Evolutionary conservation across 805 yeast species (phyloP), one percentile per base, ranked within the genome.

Genomic region (Naumovozyma castellii): DNA sequence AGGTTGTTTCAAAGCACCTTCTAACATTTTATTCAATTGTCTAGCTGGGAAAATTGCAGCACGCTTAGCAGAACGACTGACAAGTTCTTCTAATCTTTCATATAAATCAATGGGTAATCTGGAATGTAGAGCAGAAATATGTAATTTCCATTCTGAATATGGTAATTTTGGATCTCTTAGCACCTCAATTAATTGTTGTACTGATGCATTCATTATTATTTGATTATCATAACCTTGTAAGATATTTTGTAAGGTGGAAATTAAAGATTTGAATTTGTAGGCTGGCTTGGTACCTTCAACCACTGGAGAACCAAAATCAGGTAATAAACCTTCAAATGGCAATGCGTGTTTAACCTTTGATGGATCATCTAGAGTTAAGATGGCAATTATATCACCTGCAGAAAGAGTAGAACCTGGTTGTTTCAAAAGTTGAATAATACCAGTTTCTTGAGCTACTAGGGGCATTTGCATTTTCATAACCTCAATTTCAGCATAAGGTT

Each of bases 401-500:
- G 77, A 76, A 43, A 92, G 82, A 19, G 94, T 86, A n/a, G 97
- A 82, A 39, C 99, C 99, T 8, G 98, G 97, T 68, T 92, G 98
- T 65, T 92, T 90, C 59, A 92, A 78, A 33, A 87, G 69, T 68
- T 90, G 97, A 39, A 88, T 84, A 43, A 75, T 71, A 73, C 99
- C 99, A 55, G 84, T 82, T 63, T 90, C 98, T 63, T 80, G 85
- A 16, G 97, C 90, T 56, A 88, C 69, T 54, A 92, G 73, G 37
- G 98, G 97, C 97, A 92, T 92, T 66, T 88, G 87, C 98, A 92
- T 92, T 67, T 92, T 92, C 99, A 92, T 92, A 50, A 92, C 98
- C 68, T 92, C 99, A 42, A 92, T 96, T 68, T 92, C 98, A 32
- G 98, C 98, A 57, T 77, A 94, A 35, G 97, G 80, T 67, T 90